A percentile compares a stretch with the other conserved stretches of the same genome.
phyloP scores from a whole-genome alignment of 2,329 filamentous ascomycete genomes.

The Orbilia quercus region DNA sequence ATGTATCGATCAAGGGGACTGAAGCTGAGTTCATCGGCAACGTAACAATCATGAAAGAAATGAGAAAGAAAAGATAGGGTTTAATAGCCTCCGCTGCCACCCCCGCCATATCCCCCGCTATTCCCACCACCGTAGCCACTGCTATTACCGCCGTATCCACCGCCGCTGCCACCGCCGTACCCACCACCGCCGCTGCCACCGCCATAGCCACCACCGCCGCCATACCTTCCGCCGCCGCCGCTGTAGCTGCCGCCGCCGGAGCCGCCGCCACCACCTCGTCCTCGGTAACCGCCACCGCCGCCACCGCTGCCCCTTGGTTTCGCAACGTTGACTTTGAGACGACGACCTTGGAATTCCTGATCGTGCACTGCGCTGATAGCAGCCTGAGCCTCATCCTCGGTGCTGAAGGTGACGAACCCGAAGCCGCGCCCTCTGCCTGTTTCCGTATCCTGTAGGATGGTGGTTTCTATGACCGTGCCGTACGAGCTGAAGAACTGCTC shows the following conservation, averaged over 20 bases:
- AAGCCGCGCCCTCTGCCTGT: slow-evolving; percentile 97
- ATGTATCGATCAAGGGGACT: too few species aligned
- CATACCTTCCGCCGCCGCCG: background rate
- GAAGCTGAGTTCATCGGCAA: too few species aligned
- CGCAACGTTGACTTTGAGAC: background rate
- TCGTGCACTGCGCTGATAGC: slow-evolving; percentile 99
- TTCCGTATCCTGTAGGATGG: slow-evolving; percentile 94
- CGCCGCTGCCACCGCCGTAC: background rate
- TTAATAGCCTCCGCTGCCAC: too few species aligned
- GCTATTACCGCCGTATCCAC: background rate
- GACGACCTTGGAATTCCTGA: slow-evolving; percentile 63
- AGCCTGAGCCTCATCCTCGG: slow-evolving; percentile 78
- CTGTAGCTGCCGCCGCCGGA: background rate
- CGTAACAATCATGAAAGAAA: too few species aligned
- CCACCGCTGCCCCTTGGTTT: background rate
- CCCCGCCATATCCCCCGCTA: background rate
- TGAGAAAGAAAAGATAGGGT: too few species aligned
- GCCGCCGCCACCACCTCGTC: background rate
- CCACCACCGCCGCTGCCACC: background rate
- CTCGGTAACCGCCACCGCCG: background rate
- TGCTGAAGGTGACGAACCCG: slow-evolving; percentile 90
- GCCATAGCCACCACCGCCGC: background rate
- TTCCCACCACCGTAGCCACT: background rate
- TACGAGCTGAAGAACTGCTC: background rate
- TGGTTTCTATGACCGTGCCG: background rate